phyloP scores from a whole-genome alignment of 2,329 filamentous ascomycete species.

The Paecilomyces niveus region DNA sequence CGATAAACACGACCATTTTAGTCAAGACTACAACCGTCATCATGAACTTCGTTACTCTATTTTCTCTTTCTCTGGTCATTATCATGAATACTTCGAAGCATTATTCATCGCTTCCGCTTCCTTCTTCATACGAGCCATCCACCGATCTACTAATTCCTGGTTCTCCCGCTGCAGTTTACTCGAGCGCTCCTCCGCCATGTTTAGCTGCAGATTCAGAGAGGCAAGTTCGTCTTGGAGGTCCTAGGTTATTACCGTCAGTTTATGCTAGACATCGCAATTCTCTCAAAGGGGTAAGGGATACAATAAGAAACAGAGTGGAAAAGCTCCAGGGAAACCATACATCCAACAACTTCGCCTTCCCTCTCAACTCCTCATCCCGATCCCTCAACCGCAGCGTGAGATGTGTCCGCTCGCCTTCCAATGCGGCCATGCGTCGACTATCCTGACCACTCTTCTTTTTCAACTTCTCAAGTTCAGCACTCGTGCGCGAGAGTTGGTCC shows the following conservation, averaged over 20 bases:
- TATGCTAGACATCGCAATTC: background rate
- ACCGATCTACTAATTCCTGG: conserved; percentile 78
- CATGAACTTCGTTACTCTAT: background rate
- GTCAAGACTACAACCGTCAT: background rate
- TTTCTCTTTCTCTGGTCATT: background rate
- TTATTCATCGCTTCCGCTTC: conserved; percentile 85
- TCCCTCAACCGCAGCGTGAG: conserved; percentile 66
- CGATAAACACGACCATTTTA: background rate
- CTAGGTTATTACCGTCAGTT: conserved; percentile 27
- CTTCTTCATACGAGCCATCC: conserved; percentile 80
- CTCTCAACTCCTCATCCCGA: conserved; percentile 74
- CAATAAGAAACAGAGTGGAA: background rate
- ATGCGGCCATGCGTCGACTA: conserved; percentile 50
- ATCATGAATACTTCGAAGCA: conserved; percentile 40
- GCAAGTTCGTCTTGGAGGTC: conserved; percentile 91
- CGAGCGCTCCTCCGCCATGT: conserved; percentile 71
- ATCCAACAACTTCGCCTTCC: conserved; percentile 76
- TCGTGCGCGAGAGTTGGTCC: conserved; percentile 54
- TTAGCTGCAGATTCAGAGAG: conserved; percentile 77
- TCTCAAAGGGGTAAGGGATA: conserved; percentile 4
- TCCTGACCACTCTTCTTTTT: conserved; percentile 56
- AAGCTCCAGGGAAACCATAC: conserved; percentile 33
- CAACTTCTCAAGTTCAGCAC: conserved; percentile 58
- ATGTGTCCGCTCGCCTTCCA: conserved; percentile 56
- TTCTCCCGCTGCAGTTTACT: conserved; percentile 75